Conservation (phyloP, 306 rosid species). For the Malus asiatica region DNA sequence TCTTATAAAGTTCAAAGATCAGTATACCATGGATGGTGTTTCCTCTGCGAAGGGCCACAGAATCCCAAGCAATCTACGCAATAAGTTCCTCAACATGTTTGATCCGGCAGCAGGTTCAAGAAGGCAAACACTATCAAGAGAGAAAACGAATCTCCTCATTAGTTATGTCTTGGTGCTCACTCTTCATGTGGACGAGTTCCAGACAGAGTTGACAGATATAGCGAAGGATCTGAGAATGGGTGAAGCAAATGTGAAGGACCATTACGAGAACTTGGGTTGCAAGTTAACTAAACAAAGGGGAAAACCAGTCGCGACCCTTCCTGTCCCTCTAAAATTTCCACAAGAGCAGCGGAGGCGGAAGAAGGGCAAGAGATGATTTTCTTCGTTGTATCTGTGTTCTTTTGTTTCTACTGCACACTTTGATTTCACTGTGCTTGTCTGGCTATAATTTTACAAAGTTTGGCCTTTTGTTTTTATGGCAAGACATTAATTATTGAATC, state of each 20-base stretch:
- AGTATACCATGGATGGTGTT: slow-evolving; percentile 39
- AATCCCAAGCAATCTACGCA: slow-evolving; percentile 48
- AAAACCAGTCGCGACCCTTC: slow-evolving; percentile 36
- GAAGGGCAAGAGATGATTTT: slow-evolving; percentile 1
- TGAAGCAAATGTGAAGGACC: slow-evolving; percentile 5
- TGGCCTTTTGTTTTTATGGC: background rate
- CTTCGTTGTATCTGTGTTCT: background rate
- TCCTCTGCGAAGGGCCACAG: slow-evolving; percentile 46
- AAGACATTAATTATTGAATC: background rate
- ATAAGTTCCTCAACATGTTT: slow-evolving; percentile 53
- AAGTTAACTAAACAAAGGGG: slow-evolving; percentile 14
- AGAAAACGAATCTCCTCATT: slow-evolving; percentile 57
- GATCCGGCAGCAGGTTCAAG: slow-evolving; percentile 17
- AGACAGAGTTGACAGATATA: slow-evolving; percentile 48
- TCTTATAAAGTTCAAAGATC: slow-evolving; percentile 74
- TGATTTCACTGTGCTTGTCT: background rate
- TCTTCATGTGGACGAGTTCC: slow-evolving; percentile 52
- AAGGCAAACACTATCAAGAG: slow-evolving; percentile 31
- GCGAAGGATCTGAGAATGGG: slow-evolving; percentile 65
- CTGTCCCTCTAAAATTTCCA: slow-evolving; percentile 68
- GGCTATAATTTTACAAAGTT: background rate
- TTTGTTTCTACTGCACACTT: background rate
- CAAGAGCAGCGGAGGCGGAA: slow-evolving; percentile 25
- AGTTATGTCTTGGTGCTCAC: slow-evolving; percentile 70
- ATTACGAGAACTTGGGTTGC: slow-evolving; percentile 64